Evolutionary conservation across 1,284 basidiomycete species (phyloP).

Genomic region (Microstroma glucosiphilum): DNA sequence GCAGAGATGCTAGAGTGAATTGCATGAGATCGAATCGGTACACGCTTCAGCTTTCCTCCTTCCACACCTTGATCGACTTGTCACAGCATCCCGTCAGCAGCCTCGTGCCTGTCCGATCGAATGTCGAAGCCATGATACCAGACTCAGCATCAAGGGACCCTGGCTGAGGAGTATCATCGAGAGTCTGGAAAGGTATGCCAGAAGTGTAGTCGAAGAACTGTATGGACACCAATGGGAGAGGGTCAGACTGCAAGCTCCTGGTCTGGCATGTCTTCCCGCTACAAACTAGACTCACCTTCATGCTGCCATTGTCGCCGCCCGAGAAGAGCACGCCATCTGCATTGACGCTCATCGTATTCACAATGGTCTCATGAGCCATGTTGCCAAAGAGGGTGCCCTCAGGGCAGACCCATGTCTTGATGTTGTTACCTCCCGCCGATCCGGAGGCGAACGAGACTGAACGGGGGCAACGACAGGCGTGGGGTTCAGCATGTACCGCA

Average conservation of each 20-base stretch:
- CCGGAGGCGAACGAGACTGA: conserved; percentile 79
- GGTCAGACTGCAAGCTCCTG: conserved; percentile 3
- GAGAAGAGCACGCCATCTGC: conserved; percentile 94
- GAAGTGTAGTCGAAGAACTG: conserved; percentile 69
- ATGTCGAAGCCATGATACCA: conserved; percentile 82
- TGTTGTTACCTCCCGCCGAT: conserved; percentile 92
- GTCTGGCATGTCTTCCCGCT: background rate
- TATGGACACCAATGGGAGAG: background rate
- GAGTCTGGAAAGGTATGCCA: conserved; percentile 86
- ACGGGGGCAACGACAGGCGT: background rate
- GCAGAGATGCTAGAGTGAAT: too few relatives aligned
- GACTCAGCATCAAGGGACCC: conserved; percentile 94
- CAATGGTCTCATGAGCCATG: conserved; percentile 88
- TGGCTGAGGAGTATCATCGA: conserved; percentile 90
- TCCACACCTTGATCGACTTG: conserved; percentile 56
- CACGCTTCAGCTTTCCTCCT: conserved; percentile 1
- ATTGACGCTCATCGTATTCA: conserved; percentile 91
- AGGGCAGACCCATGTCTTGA: conserved; percentile 99
- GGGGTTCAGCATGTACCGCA: background rate
- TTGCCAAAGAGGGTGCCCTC: conserved; percentile 95
- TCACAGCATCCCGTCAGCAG: conserved; percentile 91
- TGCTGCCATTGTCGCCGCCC: conserved; percentile 55
- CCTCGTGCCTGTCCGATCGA: conserved; percentile 88
- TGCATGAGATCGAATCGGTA: too few relatives aligned
- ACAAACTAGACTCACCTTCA: conserved; percentile 11